Percentiles rank a stretch among this genome's conserved stretches.
Conservation (phyloP, 2,329 filamentous ascomycete genomes). For the Annulohypoxylon truncatum region DNA sequence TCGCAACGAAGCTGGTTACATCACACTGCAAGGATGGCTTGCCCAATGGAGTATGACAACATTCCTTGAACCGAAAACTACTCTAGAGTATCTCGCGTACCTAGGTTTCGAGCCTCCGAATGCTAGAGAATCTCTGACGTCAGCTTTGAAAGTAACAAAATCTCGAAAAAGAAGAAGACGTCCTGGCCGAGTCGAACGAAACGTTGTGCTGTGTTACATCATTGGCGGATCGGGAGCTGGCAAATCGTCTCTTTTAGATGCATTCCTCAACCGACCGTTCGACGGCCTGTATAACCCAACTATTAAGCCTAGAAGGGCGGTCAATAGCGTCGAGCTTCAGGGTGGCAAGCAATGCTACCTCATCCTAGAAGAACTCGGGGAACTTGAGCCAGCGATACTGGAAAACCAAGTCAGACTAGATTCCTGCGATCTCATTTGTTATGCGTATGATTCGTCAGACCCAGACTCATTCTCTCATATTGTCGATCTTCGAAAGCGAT, state of each 20-base stretch:
- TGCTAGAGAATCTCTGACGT: slow-evolving; percentile 79
- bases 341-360: slow-evolving; percentile 98
- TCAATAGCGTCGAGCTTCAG: slow-evolving; percentile 95
- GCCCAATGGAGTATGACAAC: slow-evolving; percentile 99
- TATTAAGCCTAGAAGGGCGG: slow-evolving; percentile 91
- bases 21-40: slow-evolving; percentile 96
- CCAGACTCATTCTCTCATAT: slow-evolving; percentile 96
- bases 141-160: slow-evolving; percentile 92
- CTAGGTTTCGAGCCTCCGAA: slow-evolving; percentile 90
- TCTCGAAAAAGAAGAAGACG: slow-evolving; percentile 85
- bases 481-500: slow-evolving; percentile 79
- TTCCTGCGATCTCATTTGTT: slow-evolving; percentile 93
- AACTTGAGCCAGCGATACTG: slow-evolving; percentile 92
- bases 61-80: slow-evolving; percentile 94
- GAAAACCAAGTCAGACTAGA: slow-evolving; percentile 93
- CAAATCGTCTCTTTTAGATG: slow-evolving; percentile 90
- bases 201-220: slow-evolving; percentile 94
- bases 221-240: slow-evolving; percentile 87
- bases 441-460: slow-evolving; percentile 96
- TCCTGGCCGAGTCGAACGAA: slow-evolving; percentile 88
- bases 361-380: slow-evolving; percentile 93
- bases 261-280: slow-evolving; percentile 91
- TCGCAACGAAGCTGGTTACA: slow-evolving; percentile 92
- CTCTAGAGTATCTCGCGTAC: slow-evolving; percentile 94
- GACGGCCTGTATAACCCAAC: slow-evolving; percentile 87